phyloP scores from a whole-genome alignment of 208 protist species.

The Jaenimonas drosophilae region DNA sequence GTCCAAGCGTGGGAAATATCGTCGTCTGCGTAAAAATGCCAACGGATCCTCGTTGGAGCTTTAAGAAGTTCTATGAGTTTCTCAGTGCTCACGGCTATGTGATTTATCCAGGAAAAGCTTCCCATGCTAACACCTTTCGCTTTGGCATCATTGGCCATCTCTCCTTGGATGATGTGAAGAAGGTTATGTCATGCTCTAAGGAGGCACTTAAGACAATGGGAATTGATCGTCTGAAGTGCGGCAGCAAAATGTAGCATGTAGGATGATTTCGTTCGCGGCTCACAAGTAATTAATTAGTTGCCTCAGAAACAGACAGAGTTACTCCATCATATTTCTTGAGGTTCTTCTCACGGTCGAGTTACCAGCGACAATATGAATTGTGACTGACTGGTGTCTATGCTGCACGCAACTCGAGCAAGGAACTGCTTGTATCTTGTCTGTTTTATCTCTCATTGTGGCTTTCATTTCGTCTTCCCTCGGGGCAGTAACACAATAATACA shows the following conservation, averaged over 20 bases:
- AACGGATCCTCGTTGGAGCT: slow-evolving; percentile 64
- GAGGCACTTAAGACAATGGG: slow-evolving; percentile 49
- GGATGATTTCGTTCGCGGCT: too few species aligned
- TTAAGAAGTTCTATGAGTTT: slow-evolving; percentile 77
- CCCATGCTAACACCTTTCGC: slow-evolving; percentile 77
- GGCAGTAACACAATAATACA: too few species aligned
- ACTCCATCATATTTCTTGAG: too few species aligned
- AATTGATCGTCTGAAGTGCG: slow-evolving; percentile 26
- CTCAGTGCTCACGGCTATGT: slow-evolving; percentile 62
- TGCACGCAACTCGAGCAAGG: too few species aligned
- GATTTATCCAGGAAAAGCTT: slow-evolving; percentile 82
- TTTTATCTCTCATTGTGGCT: too few species aligned
- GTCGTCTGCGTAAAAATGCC: slow-evolving; percentile 82
- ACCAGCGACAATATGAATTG: too few species aligned
- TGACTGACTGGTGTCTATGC: too few species aligned
- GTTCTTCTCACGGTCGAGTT: too few species aligned
- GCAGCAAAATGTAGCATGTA: slow-evolving; percentile 37
- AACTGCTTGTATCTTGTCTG: too few species aligned
- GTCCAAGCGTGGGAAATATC: slow-evolving; percentile 58
- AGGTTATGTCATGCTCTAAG: slow-evolving; percentile 35
- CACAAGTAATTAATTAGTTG: too few species aligned
- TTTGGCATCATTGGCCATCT: slow-evolving; percentile 82
- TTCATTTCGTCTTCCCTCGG: too few species aligned
- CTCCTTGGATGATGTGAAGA: slow-evolving; percentile 24
- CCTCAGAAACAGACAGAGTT: too few species aligned